Conservation (phyloP, 2,329 filamentous ascomycete genomes). For the Apiospora arundinis region DNA sequence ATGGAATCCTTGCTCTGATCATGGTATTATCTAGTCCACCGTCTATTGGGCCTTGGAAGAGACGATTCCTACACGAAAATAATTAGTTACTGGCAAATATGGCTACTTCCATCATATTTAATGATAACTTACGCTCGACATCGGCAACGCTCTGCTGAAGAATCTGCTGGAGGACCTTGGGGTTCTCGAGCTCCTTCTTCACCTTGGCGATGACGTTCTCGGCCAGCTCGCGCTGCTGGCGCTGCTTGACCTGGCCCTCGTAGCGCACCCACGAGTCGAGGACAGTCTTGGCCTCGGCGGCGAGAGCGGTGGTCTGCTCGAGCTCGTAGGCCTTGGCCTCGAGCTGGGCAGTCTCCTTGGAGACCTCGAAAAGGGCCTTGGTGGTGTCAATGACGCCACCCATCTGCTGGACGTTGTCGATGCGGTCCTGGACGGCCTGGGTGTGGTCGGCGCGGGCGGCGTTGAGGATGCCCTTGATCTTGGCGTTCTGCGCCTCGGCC, state of each 20-base stretch:
- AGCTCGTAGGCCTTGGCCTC: constrained; percentile 97
- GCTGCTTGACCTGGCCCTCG: constrained; percentile 97
- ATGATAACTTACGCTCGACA: constrained; percentile 78
- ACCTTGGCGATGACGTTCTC: constrained; percentile 95
- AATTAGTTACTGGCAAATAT: constrained; percentile 41
- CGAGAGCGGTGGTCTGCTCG: constrained; percentile 93
- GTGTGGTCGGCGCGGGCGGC: constrained; percentile 93
- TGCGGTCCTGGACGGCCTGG: constrained; percentile 91
- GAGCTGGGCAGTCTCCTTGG: constrained; percentile 97
- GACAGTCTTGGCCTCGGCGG: constrained; percentile 90
- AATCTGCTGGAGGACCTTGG: constrained; percentile 96
- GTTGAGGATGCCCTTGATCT: constrained; percentile 96
- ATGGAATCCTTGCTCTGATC: constrained; percentile 52
- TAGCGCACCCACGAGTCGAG: constrained; percentile 99
- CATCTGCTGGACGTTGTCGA: constrained; percentile 94
- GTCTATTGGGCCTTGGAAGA: constrained; percentile 69
- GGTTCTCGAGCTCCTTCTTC: constrained; percentile 97
- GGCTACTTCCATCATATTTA: not conserved
- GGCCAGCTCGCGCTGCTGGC: constrained; percentile 96
- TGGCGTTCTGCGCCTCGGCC: constrained; percentile 86
- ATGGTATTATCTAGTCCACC: constrained; percentile 42
- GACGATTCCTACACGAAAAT: constrained; percentile 59
- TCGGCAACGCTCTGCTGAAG: constrained; percentile 95
- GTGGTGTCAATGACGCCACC: constrained; percentile 93
- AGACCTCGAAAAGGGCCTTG: constrained; percentile 96